Percentiles rank a stretch among this genome's conserved stretches.
These are phyloP conservation scores for Cyberlindnera amylophila DNA, from an alignment of 805 yeast genomes.

Conservation along the genomic window DNA sequence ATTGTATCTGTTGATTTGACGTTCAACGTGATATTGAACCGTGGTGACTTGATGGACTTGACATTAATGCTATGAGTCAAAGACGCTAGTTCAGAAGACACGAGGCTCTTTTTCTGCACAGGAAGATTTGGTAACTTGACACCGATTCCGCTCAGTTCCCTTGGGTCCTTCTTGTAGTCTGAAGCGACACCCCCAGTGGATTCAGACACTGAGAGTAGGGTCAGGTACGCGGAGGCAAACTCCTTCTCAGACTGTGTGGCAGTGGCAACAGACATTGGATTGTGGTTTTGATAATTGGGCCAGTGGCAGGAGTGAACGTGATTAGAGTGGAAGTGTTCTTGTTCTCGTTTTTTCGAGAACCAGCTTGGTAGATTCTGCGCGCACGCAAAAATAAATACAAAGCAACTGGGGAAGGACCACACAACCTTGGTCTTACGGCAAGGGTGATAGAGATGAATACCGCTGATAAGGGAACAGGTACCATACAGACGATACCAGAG, in stretches of 20 bases:
- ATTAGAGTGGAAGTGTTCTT: too few relatives aligned
- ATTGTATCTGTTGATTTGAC: constrained; percentile 30
- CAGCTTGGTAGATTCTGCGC: not conserved
- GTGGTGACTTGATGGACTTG: constrained; percentile 73
- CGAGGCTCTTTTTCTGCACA: constrained; percentile 26
- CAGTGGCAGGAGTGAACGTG: not conserved
- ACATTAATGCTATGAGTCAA: constrained; percentile 32
- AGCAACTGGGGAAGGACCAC: not conserved
- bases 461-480: constrained; percentile 15
- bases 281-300: not conserved
- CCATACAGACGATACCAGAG: not conserved
- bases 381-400: not conserved
- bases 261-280: constrained; percentile 13
- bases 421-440: not conserved
- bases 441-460: constrained; percentile 14
- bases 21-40: constrained; percentile 40
- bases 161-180: constrained; percentile 15
- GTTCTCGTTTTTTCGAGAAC: too few relatives aligned
- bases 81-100: not conserved
- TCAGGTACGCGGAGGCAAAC: constrained; percentile 19
- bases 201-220: constrained; percentile 18
- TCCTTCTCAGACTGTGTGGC: constrained; percentile 17
- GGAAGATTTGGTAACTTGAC: constrained; percentile 40
- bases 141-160: constrained; percentile 11
- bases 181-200: constrained; percentile 2